Evolutionary conservation across 176 grass and related monocot species (phyloP), one percentile per base, ranked within the genome.

Genomic region (Triticum timopheevii): DNA sequence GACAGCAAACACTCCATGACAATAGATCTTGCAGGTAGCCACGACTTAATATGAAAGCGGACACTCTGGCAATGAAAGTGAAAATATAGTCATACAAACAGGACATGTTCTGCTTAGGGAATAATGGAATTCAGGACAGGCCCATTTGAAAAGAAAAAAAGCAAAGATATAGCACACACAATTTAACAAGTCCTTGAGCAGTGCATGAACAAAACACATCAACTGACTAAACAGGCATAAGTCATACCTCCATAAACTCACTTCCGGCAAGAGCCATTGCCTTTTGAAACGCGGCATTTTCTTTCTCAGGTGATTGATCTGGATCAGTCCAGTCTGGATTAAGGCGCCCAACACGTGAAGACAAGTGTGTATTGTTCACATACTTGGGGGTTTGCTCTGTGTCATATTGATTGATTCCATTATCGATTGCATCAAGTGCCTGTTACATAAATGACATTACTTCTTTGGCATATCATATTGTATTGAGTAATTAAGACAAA

Each of bases 371-470:
- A 87, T 94, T 99, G 80, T 94, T 99, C 81, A 96, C 94, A 77
- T 93, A 99, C 73, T 96, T 99, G 69, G 97, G 94, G 42, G 97
- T 86, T 71, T 93, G 90, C 40, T 96, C 97, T 30, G 87, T 96
- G 61, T 99, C 94, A 83, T 96, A 99, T 83, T 96, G 94, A 88
- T 94, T 99, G 84, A 96, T 92, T 69, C 97, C 94, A 81, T 99
- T 99, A 64, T 99, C 97, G 86, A 99, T 91, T 30, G 97, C 97
- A 88, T 99, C 97, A 85, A 99, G 85, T 87, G 93, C 90, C 94
- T 98, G 80, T 77, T 50, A 78, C 52, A 83, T 40, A 80, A 87
- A 56, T 83, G 38, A 71, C 16, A 79, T 49, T 74, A 22, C 52
- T 88, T 85, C 31, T 80, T 86, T 35, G 12, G 15, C 28, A 84